Evolutionary conservation across 208 protist species (phyloP).

Genomic region (Herpetomonas tarakana): DNA sequence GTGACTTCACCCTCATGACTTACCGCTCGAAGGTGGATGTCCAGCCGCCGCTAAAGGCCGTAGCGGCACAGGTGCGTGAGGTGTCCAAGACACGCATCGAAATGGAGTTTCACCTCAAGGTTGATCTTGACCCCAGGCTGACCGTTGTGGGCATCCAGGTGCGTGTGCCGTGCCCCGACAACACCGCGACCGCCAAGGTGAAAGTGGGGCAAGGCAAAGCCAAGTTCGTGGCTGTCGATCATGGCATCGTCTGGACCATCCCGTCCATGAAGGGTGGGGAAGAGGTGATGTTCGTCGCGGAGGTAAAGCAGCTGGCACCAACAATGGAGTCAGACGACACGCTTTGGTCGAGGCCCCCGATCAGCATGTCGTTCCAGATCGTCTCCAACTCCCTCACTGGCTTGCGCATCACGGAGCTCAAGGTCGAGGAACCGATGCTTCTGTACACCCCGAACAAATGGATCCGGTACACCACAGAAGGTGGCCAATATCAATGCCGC

Average conservation of each 20-base stretch:
- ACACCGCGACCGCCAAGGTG: conserved; percentile 88
- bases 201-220: conserved; percentile 84
- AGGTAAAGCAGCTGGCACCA: conserved; percentile 89
- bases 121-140: conserved; percentile 31
- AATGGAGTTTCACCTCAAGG: conserved; percentile 79
- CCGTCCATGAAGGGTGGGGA: conserved; percentile 71
- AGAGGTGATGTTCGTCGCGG: conserved; percentile 82
- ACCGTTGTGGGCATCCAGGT: conserved; percentile 62
- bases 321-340: conserved; percentile 63
- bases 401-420: conserved; percentile 95
- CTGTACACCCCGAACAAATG: conserved; percentile 95
- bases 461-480: conserved; percentile 98
- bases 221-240: conserved; percentile 84
- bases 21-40: conserved; percentile 95
- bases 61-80: conserved; percentile 89
- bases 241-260: conserved; percentile 93
- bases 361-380: conserved; percentile 94
- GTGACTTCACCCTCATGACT: conserved; percentile 97
- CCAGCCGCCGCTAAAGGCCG: conserved; percentile 93
- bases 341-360: conserved; percentile 93
- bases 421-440: conserved; percentile 69
- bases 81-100: conserved; percentile 91
- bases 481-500: conserved; percentile 96
- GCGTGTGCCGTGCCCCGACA: conserved; percentile 90
- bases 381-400: conserved; percentile 96